Evolutionary conservation across 768 basidiomycete species (phyloP), one percentile per base, ranked within the genome.

Genomic region (Cystobasidium tubakii): DNA sequence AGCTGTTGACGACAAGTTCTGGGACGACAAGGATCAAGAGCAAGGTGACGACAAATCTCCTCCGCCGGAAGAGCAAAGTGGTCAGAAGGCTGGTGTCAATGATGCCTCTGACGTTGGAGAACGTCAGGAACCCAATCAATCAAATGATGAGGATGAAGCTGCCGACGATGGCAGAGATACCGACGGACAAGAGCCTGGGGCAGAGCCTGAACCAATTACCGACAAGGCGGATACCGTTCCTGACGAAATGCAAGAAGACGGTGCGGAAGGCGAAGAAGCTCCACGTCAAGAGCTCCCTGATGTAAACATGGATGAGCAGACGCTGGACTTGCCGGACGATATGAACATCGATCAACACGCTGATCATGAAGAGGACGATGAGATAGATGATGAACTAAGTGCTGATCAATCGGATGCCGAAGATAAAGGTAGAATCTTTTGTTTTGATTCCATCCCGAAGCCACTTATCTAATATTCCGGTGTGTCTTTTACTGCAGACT

Each of bases 1-100:
- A 29, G 88, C 88, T 0, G 86, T 96, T 19, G 95, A 98, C 79
- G 95, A 99, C 83, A 97, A 98, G 83, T 83, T 99, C 77, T 98
- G 96, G 75, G 89, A 95, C 42, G 79, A 80, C n/a, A 76, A 83
- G 54, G 77, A 82, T 60, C 82, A 84, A 25, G 81, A 84, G n/a
- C 84, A 87, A 55, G 85, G 86, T 53, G 76, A 74, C 0, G 66
- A 70, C 25, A 75, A 74, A 13, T 60, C 74, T 46, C 43, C 60
- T 1, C 76, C 81, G 76, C 75, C 77, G 19, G 70, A 80, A 23
- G 79, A 80, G 27, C 73, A 79, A 33, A 67, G 78, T 57, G 71
- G 73, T 25, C 76, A 77, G 76, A 53, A 79, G 78, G 78, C 81
- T 77, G 67, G 81, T 74, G 73, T 76, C 13, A 75, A 77, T 21